phyloP scores from a whole-genome alignment of 2,329 filamentous ascomycete genomes.

The Arthroderma uncinatum region DNA sequence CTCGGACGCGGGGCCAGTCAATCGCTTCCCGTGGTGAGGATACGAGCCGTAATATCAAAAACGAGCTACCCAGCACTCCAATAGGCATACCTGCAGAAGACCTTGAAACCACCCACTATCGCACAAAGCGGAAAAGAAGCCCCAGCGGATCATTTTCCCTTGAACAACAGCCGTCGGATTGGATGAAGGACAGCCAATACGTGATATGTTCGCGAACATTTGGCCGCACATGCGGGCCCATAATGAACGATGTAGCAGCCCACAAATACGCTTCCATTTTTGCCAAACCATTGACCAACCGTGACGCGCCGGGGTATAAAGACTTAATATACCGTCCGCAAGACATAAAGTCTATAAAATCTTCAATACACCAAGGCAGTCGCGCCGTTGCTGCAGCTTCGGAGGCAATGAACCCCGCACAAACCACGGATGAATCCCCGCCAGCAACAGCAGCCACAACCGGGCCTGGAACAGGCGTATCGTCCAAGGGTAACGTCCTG shows the following conservation, averaged over 20 bases:
- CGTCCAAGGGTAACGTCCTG: slow-evolving; percentile 33
- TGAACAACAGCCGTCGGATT: slow-evolving; percentile 21
- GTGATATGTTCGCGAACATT: slow-evolving; percentile 37
- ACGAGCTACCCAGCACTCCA: slow-evolving; percentile 28
- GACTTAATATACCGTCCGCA: slow-evolving; percentile 63
- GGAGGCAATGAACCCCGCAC: slow-evolving; percentile 55
- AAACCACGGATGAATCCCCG: slow-evolving; percentile 42
- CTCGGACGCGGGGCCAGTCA: slow-evolving; percentile 30
- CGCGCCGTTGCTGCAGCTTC: slow-evolving; percentile 35
- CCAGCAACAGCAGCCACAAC: slow-evolving; percentile 39
- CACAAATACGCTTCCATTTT: slow-evolving; percentile 74
- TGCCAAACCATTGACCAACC: slow-evolving; percentile 60
- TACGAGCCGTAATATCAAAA: slow-evolving; percentile 22
- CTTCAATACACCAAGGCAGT: slow-evolving; percentile 49
- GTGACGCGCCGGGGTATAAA: slow-evolving; percentile 64
- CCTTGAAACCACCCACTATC: not conserved
- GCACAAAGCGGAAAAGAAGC: slow-evolving; percentile 3
- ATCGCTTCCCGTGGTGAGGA: slow-evolving; percentile 25
- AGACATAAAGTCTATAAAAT: slow-evolving; percentile 66
- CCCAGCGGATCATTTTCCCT: slow-evolving; percentile 1
- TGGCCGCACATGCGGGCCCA: slow-evolving; percentile 58
- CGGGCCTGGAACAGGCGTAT: slow-evolving; percentile 17
- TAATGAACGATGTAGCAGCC: slow-evolving; percentile 64
- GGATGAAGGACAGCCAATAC: slow-evolving; percentile 25
- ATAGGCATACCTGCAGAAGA: slow-evolving; percentile 22